Base-by-base conservation (phyloP, 768 basidiomycete genomes). In the Suillus tomentosus region DNA sequence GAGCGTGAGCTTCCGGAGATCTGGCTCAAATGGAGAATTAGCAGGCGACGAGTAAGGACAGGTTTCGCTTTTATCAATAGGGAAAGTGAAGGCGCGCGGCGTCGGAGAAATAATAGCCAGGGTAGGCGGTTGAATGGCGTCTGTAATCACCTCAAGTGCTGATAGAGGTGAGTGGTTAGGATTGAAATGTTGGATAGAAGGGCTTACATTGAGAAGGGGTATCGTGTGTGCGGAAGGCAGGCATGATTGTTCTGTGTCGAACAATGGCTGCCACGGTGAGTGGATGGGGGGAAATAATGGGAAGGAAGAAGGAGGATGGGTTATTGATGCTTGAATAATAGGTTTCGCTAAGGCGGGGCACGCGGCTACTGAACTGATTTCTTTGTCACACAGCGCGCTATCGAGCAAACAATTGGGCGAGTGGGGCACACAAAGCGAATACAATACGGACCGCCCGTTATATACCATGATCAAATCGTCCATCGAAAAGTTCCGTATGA, bases 71-170 rank as follows among this genome's bases (percentile, higher is more conserved):
- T 67, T 70, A 65, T 78, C 70, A 66, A 79, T 74, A 70, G 80
- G 77, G 71, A 83, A 83, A 58, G 77, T 72, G 69, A 77, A 74
- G 76, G 82, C 82, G 80, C 82, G 82, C 77, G 82, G 82, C 79
- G 82, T 90, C 83, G 79, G 85, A 56, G 79, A 89, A 82, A 78
- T 79, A 80, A 81, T 87, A 79, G 72, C 79, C 68, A 83, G 67
- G 58, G 80, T 72, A 71, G 90, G 89, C 60, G 82, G 78, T 66
- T 81, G 80, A 31, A 80, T 80, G 70, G 81, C 82, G 79, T 87
- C 87, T 77, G 87, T 85, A 72, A 85, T 82, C 84, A 91, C 89
- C 80, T 90, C 87, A 81, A 91, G 89, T 82, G 86, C 87, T 90
- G 71, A 24, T 36, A n/a, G 40, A 6, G 64, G 67, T 70, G 68